These are phyloP conservation scores for Fusarium sambucinum DNA, from an alignment of 2,329 filamentous ascomycete genomes.

Conservation along the genomic window DNA sequence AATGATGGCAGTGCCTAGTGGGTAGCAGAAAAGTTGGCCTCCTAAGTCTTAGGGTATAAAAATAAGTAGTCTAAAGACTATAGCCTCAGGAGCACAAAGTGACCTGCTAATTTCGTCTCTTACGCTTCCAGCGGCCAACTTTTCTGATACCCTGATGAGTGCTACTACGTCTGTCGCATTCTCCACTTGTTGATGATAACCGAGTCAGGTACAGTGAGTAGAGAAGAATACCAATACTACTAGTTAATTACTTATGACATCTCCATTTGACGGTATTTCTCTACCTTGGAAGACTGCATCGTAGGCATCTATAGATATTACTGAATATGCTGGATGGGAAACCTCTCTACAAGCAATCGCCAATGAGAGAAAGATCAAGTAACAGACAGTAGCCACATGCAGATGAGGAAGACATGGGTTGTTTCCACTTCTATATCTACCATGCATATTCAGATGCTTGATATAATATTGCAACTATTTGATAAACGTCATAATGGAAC, in stretches of 20 bases:
- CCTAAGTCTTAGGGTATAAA: no score
- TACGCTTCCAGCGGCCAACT: no score
- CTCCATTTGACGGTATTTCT: background rate
- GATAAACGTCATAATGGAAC: background rate
- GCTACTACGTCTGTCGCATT: conserved; percentile 18
- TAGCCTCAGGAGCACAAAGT: no score
- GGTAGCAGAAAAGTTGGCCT: no score
- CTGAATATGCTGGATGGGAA: background rate
- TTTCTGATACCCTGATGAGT: no score
- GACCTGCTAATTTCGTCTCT: no score
- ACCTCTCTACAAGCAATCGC: background rate
- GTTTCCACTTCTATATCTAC: background rate
- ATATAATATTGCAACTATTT: background rate
- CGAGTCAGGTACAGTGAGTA: background rate
- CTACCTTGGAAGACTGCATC: background rate
- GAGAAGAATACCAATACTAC: background rate
- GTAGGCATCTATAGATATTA: background rate
- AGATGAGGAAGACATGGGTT: background rate
- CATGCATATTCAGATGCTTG: background rate
- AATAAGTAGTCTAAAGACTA: no score
- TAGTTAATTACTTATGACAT: background rate
- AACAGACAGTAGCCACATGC: background rate
- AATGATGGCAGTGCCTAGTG: conserved; percentile 10
- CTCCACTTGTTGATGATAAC: conserved; percentile 21
- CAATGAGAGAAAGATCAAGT: background rate